A percentile compares a stretch with the other conserved stretches of the same genome.
Conservation (phyloP, 2,329 filamentous ascomycete genomes). For the Anthostomella pinea region DNA sequence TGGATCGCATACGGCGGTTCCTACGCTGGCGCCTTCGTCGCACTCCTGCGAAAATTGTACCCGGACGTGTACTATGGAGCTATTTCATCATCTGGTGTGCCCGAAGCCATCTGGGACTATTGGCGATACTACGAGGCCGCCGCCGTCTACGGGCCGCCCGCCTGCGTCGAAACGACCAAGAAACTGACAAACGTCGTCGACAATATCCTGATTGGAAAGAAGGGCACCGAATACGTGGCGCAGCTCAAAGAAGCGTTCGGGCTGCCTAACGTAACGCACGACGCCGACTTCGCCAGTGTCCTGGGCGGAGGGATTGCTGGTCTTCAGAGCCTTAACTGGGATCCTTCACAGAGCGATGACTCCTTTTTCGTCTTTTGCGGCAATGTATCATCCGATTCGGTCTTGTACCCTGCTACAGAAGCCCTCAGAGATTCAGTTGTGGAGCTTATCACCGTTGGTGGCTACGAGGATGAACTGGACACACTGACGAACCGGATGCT, state of each 20-base stretch:
- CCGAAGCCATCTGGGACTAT: conserved; percentile 73
- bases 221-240: conserved; percentile 39
- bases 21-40: conserved; percentile 77
- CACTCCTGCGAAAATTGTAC: conserved; percentile 73
- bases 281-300: conserved; percentile 47
- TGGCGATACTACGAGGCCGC: conserved; percentile 60
- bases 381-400: conserved; percentile 39
- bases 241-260: conserved; percentile 45
- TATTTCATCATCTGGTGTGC: conserved; percentile 79
- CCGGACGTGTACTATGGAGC: conserved; percentile 75
- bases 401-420: conserved; percentile 42
- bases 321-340: conserved; percentile 53
- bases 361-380: conserved; percentile 47
- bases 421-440: conserved; percentile 34
- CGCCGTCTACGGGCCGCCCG: conserved; percentile 47
- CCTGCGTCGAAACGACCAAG: conserved; percentile 64
- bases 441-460: conserved; percentile 40
- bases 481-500: conserved; percentile 43
- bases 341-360: conserved; percentile 42
- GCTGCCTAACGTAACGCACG: conserved; percentile 40
- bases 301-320: conserved; percentile 40
- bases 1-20: conserved; percentile 83
- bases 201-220: conserved; percentile 45
- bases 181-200: conserved; percentile 52
- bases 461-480: conserved; percentile 37